Percentiles rank a stretch among this genome's conserved stretches.
These are phyloP conservation scores for Hymenotorrendiella dingleyae DNA, from an alignment of 2,329 filamentous ascomycete species.

Conservation along the genomic window DNA sequence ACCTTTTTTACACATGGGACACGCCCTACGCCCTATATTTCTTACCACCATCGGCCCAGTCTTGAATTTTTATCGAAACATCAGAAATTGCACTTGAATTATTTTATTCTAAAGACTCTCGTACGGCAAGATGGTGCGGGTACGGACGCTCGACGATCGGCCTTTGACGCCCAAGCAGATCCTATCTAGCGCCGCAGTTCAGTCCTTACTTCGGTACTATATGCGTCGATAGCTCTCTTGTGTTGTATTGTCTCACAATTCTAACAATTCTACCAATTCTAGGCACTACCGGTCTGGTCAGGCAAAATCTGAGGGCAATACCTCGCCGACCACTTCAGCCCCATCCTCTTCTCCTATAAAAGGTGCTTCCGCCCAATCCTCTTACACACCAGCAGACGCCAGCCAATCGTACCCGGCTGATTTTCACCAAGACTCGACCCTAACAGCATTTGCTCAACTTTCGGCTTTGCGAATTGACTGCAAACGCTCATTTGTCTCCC, in stretches of 20 bases:
- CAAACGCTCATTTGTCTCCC: conserved; percentile 41
- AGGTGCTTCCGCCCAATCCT: neutral
- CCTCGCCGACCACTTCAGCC: neutral
- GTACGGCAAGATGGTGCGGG: neutral
- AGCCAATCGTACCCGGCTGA: neutral
- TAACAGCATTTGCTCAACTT: conserved; percentile 42
- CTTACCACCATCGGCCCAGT: too few species aligned
- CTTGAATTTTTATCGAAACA: neutral
- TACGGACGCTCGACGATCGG: neutral
- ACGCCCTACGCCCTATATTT: too few species aligned
- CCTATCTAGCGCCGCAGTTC: conserved; percentile 2
- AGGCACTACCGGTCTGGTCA: neutral
- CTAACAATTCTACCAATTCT: neutral
- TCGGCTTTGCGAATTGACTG: conserved; percentile 40
- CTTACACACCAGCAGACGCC: neutral
- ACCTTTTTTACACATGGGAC: too few species aligned
- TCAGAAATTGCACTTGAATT: neutral
- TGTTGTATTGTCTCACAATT: neutral
- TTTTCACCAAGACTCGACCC: conserved; percentile 32
- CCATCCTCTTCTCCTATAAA: too few species aligned
- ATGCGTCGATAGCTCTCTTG: too few species aligned
- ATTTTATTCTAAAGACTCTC: neutral
- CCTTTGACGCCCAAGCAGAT: conserved; percentile 5
- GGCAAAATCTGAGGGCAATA: neutral
- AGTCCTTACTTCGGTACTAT: conserved; percentile 2